Base-by-base conservation (phyloP, 108 stramenopile genomes). In the Skeletonema marinoi region DNA sequence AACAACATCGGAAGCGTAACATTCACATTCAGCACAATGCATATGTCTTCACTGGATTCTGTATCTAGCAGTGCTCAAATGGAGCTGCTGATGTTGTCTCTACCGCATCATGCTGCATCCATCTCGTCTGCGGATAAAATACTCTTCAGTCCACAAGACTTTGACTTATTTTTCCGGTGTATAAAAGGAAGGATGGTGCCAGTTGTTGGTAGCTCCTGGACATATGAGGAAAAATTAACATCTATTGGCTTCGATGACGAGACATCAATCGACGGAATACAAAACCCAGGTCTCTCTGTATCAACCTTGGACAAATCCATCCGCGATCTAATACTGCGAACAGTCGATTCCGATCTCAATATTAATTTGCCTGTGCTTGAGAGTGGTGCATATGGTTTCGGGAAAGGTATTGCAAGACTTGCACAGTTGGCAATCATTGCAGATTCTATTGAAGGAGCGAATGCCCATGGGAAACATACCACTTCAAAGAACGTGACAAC, bases 401-500 rank as follows among this genome's bases (percentile, higher is more conserved):
- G 94, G 9, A 95, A 95, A 71, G 88, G 92, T 64, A 77, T 86
- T 17, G 92, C 94, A 30, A 65, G 94, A 19, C 64, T 93, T 25
- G 91, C 92, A n/a, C 94, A 95, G 65, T 81, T 95, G 2, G 86
- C 86, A 25, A 91, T 91, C 48, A 89, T 93, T 63, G 89, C 85
- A 62, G 71, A 78, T 60, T 39, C 65, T 13, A 44, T 87, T 25
- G 65, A 70, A 70, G 58, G 54, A 19, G 64, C 71, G 75, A 68
- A 70, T 59, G 63, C 19, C 8, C 21, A 35, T 25, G 69, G 35
- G 58, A 63, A 42, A 16, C 35, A 77, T 30, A 25, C 50, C 59
- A 25, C 74, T 17, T 50, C 64, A 19, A 29, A 33, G 44, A 78
- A 39, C 33, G 39, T 42, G 65, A 51, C 58, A 16, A 30, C 36